Percentiles rank a stretch among this genome's conserved stretches.
Evolutionary conservation across 73 alveolate species (phyloP).

Genomic region (Breviolum minutum): DNA sequence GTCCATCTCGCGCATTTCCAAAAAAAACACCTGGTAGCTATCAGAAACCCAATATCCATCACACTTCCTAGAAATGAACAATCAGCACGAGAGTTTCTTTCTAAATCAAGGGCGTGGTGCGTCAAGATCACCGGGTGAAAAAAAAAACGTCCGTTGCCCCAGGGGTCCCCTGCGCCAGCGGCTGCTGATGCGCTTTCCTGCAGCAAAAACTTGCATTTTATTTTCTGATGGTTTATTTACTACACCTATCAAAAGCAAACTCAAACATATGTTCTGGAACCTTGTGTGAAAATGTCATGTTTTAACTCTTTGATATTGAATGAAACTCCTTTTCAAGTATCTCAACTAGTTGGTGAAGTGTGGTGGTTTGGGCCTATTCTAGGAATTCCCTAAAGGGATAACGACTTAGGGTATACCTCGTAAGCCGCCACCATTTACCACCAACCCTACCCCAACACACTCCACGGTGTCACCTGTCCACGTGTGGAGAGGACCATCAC

Average conservation of each 20-base stretch:
- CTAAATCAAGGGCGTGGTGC: too few relatives aligned
- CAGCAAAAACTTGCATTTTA: neutral
- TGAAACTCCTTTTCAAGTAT: neutral
- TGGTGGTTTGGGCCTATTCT: neutral
- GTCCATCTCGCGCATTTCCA: too few relatives aligned
- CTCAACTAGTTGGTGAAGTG: neutral
- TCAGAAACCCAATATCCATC: neutral
- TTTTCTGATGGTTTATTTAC: neutral
- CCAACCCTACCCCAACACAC: neutral
- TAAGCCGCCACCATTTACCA: neutral
- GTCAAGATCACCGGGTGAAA: too few relatives aligned
- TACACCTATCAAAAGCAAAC: too few relatives aligned
- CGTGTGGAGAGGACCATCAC: constrained; percentile 30
- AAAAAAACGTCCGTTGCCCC: too few relatives aligned
- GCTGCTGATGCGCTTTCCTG: constrained; percentile 32
- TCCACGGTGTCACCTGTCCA: neutral
- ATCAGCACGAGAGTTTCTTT: too few relatives aligned
- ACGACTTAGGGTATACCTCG: neutral
- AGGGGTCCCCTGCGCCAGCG: neutral
- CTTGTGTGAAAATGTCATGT: too few relatives aligned
- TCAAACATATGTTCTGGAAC: too few relatives aligned
- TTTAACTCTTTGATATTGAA: too few relatives aligned
- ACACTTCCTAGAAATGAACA: too few relatives aligned
- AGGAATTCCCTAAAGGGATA: neutral
- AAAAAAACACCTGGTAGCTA: too few relatives aligned